Base-by-base conservation (phyloP, 1,284 basidiomycete species). In the Sphagnurus paluster region DNA sequence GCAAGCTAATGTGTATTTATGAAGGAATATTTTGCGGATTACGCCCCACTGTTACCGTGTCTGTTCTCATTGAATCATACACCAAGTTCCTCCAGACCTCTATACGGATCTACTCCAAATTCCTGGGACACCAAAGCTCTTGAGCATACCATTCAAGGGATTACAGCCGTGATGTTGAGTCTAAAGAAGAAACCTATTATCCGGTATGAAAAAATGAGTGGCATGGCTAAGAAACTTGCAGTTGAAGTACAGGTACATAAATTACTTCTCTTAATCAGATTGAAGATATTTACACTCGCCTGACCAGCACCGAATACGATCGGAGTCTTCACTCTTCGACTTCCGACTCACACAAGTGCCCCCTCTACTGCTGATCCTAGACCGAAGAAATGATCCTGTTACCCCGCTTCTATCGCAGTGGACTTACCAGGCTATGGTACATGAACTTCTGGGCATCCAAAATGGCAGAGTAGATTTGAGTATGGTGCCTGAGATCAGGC, bases 401-500 rank as follows among this genome's bases (percentile, higher is more conserved):
- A 99, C 97, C 0, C 97, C 97, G 3, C 70, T 99, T n/a, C 76
- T 99, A 21, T 91, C 92, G 1, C 97, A 98, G 66, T 99, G 97
- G 97, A 99, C 97, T 10, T 99, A 99, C 69, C 96, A 99, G 66
- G 97, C 97, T 1, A 98, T 99, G 96, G 96, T 98, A 0, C 97
- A 99, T 61, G 97, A 99, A 65, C 74, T 98, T 9, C 71, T 99
- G 8, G 91, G 92, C 0, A 97, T 99, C 49, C 86, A 90, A 56
- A 98, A 98, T 63, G 96, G 95, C 13, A 80, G 97, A 38, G 94
- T 99, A 5, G 86, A 90, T 61, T 71, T 96, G 32, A 82, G 79
- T 45, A 74, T 84, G 49, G 90, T 94, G n/a, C 90, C 91, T 13
- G 94, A 93, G 56, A 87, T 96, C 46, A 73, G 80, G 39, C 82